These are phyloP conservation scores for Pythium dissotocum DNA, from an alignment of 352 stramenopile genomes.

Conservation along the genomic window DNA sequence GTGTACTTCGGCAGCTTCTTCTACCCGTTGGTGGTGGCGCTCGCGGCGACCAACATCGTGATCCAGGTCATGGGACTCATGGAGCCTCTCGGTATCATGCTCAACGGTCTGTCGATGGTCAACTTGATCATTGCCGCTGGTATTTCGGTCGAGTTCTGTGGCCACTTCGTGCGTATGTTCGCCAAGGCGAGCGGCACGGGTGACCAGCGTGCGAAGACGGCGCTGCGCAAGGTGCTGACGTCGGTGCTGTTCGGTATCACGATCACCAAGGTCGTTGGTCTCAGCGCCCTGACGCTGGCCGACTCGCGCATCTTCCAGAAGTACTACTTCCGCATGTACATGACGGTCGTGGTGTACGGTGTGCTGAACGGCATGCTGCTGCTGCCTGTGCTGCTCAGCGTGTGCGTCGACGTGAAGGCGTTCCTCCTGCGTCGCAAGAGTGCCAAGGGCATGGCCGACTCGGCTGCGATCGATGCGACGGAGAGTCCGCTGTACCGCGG, in stretches of 20 bases:
- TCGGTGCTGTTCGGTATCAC: conserved; percentile 85
- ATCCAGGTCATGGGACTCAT: conserved; percentile 67
- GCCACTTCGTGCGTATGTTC: conserved; percentile 75
- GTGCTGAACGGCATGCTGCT: conserved; percentile 78
- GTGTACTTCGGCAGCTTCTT: conserved; percentile 46
- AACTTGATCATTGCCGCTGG: conserved; percentile 76
- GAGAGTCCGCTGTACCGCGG: conserved; percentile 34
- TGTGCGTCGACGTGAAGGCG: conserved; percentile 44
- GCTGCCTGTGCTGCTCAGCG: conserved; percentile 59
- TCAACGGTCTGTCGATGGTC: conserved; percentile 86
- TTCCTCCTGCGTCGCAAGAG: conserved; percentile 38
- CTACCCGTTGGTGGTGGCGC: conserved; percentile 48
- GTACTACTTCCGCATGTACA: conserved; percentile 93
- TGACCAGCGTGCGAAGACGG: conserved; percentile 29
- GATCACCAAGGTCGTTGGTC: conserved; percentile 83
- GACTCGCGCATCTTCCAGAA: conserved; percentile 86
- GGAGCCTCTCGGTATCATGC: conserved; percentile 52
- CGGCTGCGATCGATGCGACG: conserved; percentile 6
- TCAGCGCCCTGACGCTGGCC: conserved; percentile 83
- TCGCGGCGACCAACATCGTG: conserved; percentile 48
- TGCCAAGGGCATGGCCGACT: conserved; percentile 13
- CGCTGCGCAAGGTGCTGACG: conserved; percentile 33
- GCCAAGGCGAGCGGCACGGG: conserved; percentile 31
- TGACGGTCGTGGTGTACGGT: conserved; percentile 73
- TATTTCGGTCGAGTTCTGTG: conserved; percentile 79